A percentile compares a stretch with the other conserved stretches of the same genome.
Conservation (phyloP, 1,284 basidiomycete species). For the Cerrena zonata region DNA sequence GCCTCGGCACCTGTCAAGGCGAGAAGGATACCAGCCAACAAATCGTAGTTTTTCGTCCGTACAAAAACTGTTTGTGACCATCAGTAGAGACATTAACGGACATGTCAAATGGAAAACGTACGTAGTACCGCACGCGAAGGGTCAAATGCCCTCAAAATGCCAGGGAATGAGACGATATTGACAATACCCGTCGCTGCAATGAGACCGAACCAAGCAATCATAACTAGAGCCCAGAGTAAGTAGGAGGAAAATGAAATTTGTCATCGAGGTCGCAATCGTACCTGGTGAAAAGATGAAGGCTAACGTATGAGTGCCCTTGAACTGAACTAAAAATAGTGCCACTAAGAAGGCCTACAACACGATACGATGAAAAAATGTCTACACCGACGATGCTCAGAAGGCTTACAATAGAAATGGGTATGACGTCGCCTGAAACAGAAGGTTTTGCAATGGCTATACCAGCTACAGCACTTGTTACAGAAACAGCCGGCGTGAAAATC, state of each 20-base stretch:
- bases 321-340: conserved; percentile 51
- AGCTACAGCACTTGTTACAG: conserved; percentile 60
- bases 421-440: conserved; percentile 39
- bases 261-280: too few species aligned
- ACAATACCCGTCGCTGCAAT: conserved; percentile 49
- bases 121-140: conserved; percentile 59
- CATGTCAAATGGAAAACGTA: too few species aligned
- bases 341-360: conserved; percentile 47
- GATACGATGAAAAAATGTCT: not conserved
- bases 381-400: not conserved
- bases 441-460: conserved; percentile 60
- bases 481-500: conserved; percentile 60
- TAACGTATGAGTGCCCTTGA: conserved; percentile 50
- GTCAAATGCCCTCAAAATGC: conserved; percentile 61
- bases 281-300: conserved; percentile 50
- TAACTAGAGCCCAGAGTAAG: conserved; percentile 36
- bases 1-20: conserved; percentile 65
- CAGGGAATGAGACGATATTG: conserved; percentile 52
- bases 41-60: conserved; percentile 54
- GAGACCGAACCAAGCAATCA: conserved; percentile 52
- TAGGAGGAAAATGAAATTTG: too few species aligned
- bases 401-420: conserved; percentile 54
- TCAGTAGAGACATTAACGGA: not conserved
- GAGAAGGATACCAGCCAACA: conserved; percentile 60
- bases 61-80: conserved; percentile 45